These are phyloP conservation scores for Metarhizium robertsii DNA, from an alignment of 2,329 filamentous ascomycete genomes.

Conservation along the genomic window DNA sequence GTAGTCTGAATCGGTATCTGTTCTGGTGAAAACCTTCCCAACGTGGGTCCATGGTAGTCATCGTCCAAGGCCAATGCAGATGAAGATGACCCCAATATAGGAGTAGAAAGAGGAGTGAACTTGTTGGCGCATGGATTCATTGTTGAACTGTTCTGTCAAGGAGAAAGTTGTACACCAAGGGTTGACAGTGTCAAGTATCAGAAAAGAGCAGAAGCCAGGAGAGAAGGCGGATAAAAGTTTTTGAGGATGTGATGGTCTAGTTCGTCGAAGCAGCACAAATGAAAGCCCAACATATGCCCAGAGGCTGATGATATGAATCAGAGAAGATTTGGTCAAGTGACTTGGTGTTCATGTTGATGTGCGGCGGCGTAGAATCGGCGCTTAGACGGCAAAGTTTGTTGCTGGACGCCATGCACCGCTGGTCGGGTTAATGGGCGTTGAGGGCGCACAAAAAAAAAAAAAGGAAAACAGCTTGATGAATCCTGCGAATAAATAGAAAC, in stretches of 20 bases:
- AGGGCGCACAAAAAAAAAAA: background rate
- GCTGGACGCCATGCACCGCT: background rate
- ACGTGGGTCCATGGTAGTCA: background rate
- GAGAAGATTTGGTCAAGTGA: background rate
- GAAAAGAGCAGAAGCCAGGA: background rate
- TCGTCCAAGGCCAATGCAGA: background rate
- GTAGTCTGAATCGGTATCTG: background rate
- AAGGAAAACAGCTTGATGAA: background rate
- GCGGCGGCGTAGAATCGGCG: background rate
- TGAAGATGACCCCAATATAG: constrained; percentile 1
- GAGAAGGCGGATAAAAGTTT: background rate
- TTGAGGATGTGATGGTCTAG: background rate
- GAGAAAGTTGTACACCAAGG: background rate
- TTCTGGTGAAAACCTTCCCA: background rate
- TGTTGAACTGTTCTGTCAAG: background rate
- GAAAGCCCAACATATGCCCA: background rate
- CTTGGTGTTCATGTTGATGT: background rate
- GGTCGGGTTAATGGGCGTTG: background rate
- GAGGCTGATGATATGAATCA: background rate
- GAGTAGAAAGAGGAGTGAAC: constrained; percentile 3
- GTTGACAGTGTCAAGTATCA: background rate
- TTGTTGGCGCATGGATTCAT: constrained; percentile 7
- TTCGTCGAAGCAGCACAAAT: background rate
- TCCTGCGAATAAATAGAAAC: background rate
- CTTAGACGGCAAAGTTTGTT: background rate